Base-by-base conservation (phyloP, 1,139 yeast genomes). In the Zygosaccharomyces pseudobailii region DNA sequence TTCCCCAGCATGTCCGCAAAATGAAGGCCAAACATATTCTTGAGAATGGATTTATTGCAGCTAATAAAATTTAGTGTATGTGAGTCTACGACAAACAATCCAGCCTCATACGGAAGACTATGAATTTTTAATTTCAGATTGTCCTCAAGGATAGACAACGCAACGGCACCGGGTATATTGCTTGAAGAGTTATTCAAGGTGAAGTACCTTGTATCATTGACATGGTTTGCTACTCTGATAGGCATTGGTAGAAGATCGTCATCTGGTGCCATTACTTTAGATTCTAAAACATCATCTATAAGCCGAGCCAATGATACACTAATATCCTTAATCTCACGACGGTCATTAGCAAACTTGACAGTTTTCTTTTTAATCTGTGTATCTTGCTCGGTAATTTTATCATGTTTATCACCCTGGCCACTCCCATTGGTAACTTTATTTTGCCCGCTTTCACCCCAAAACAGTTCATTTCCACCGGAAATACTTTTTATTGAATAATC, bases 81-180 rank as follows among this genome's bases (percentile, higher is more conserved):
- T 5, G 66, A 59, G 39, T 63, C 61, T n/a, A 89, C 71, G 10
- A 88, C 82, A 58, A 88, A 81, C 21, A 87, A 79, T 30, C 96
- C 96, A 0, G 96, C 94, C 59, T 88, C 87, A 62, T 87, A 87
- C 0, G 96, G 96, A 53, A 87, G 66, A 2, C 92, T 76, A 57
- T 84, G 92, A 27, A 86, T 74, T 53, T 84, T 82, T 44, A 84
- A 61, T 44, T 61, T 76, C 42, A 70, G 62, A 21, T 71, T 69
- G 34, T 68, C 67, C 17, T 71, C 70, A 46, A 81, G 80, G 28
- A 81, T 61, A 39, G 78, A 76, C 0, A 86, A 78, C 0, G 87
- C 77, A 2, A 84, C 73, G 0, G 92, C 92, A 69, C 89, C 82
- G 0, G 92, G 92, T 19, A 81, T 72, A 46, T 66, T 68, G 36